A percentile compares a stretch with the other conserved stretches of the same genome.
Conservation (phyloP, 345 rosid species). For the Gossypium anomalum region DNA sequence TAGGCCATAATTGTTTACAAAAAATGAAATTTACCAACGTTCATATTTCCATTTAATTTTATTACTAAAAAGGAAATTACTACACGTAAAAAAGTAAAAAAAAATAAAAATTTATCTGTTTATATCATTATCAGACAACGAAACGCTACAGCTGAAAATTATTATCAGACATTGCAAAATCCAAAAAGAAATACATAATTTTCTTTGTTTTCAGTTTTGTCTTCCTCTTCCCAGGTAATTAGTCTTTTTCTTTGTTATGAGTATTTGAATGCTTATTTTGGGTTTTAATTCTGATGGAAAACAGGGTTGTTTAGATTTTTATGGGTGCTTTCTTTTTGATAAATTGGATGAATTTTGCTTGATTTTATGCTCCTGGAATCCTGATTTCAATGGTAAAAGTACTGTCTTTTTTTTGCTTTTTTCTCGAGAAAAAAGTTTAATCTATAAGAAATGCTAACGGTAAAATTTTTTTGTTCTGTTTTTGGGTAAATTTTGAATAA, state of each 20-base stretch:
- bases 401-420: background rate
- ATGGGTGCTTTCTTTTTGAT: slow-evolving; percentile 1
- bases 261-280: background rate
- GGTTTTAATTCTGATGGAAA: background rate
- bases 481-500: background rate
- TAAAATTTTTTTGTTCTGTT: slow-evolving; percentile 12
- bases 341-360: background rate
- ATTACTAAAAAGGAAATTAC: background rate
- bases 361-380: background rate
- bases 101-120: background rate
- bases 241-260: background rate
- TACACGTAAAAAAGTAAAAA: background rate
- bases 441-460: slow-evolving; percentile 24
- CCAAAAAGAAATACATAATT: background rate
- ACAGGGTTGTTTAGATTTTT: background rate
- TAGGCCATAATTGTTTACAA: background rate
- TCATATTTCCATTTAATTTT: slow-evolving; percentile 3
- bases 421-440: background rate
- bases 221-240: slow-evolving; percentile 16
- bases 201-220: slow-evolving; percentile 6
- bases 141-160: slow-evolving; percentile 6
- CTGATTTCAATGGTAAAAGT: slow-evolving; percentile 7
- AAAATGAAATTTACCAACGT: background rate
- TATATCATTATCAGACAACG: background rate
- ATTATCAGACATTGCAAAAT: background rate